Conservation (phyloP, 1,139 yeast genomes). For the Candida sp. region DNA sequence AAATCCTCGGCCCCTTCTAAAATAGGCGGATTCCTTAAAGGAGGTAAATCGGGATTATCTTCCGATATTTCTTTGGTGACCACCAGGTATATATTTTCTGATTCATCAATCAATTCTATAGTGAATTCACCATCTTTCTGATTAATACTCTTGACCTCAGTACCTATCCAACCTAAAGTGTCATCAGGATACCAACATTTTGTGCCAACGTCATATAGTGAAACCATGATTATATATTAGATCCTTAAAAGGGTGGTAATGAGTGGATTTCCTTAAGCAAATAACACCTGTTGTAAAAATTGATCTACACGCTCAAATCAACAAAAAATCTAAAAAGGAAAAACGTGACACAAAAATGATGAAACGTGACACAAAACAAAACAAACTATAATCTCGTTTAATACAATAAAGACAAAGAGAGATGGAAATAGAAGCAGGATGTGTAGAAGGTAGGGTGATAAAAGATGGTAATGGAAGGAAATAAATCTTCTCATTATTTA, state of each 20-base stretch:
- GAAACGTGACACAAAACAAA: not conserved
- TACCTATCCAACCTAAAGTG: constrained; percentile 88
- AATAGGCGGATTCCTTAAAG: constrained; percentile 90
- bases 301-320: not conserved
- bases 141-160: constrained; percentile 60
- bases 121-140: constrained; percentile 41
- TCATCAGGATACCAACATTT: constrained; percentile 98
- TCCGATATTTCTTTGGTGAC: constrained; percentile 45
- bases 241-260: not conserved
- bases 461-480: no score
- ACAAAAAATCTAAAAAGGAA: not conserved
- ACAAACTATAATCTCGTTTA: no score
- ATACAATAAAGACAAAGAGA: no score
- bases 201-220: constrained; percentile 37
- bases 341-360: not conserved
- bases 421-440: no score
- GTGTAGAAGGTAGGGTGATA: no score
- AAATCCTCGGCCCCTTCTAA: constrained; percentile 94
- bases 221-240: constrained; percentile 9
- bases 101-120: constrained; percentile 27
- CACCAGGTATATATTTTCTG: not conserved
- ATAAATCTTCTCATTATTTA: no score
- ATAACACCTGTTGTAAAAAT: not conserved
- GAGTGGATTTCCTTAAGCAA: not conserved
- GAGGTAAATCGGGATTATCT: constrained; percentile 61